These are phyloP conservation scores for Hanseniaspora lachancei DNA, from an alignment of 805 yeast species.

Conservation along the genomic window DNA sequence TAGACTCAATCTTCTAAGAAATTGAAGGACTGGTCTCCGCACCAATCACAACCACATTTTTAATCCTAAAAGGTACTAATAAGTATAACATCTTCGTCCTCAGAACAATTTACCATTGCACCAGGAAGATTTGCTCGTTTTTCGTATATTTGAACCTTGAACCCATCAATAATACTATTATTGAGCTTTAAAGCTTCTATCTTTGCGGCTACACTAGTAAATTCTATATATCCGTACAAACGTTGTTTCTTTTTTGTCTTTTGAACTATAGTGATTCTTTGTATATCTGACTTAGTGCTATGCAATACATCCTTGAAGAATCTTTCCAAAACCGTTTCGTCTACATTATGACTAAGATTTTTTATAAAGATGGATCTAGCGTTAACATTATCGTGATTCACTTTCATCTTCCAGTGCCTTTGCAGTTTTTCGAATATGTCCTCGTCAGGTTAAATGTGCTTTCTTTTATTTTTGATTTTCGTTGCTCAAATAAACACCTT, in stretches of 20 bases:
- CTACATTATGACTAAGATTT: conserved; percentile 35
- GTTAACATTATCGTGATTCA: conserved; percentile 31
- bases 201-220: conserved; percentile 33
- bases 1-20: background rate
- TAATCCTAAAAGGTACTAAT: background rate
- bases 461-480: background rate
- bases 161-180: conserved; percentile 34
- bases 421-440: background rate
- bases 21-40: background rate
- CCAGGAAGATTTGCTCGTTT: conserved; percentile 48
- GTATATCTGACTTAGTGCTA: conserved; percentile 30
- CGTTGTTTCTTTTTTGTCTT: conserved; percentile 13
- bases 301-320: conserved; percentile 28
- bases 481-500: background rate
- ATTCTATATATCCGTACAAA: conserved; percentile 40
- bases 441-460: background rate
- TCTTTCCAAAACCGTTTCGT: conserved; percentile 40
- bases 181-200: conserved; percentile 35
- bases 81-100: conserved; percentile 8
- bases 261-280: conserved; percentile 38
- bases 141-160: conserved; percentile 35
- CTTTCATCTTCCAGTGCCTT: background rate
- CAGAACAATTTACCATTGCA: conserved; percentile 3
- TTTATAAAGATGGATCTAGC: conserved; percentile 43
- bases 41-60: background rate